These are phyloP conservation scores for Baorangia bicolor DNA, from an alignment of 768 basidiomycete genomes.

Conservation along the genomic window DNA sequence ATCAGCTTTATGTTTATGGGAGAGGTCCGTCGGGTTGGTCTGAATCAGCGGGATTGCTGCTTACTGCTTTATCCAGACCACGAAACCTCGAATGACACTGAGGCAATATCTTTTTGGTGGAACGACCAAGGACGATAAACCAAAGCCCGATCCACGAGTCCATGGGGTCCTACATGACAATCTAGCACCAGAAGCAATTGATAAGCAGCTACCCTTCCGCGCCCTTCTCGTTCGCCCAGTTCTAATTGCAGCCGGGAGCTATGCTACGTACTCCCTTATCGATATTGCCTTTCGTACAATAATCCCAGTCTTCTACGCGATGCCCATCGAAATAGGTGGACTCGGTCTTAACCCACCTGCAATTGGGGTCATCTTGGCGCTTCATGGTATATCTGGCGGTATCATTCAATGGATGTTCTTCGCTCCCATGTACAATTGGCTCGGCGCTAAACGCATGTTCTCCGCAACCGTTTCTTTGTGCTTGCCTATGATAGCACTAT, in stretches of 20 bases:
- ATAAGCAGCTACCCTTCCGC: constrained; percentile 43
- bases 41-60: background rate
- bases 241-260: constrained; percentile 56
- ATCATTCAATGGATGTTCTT: constrained; percentile 63
- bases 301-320: constrained; percentile 33
- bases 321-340: constrained; percentile 31
- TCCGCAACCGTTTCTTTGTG: constrained; percentile 46
- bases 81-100: constrained; percentile 10
- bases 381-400: constrained; percentile 33
- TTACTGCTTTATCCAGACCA: constrained; percentile 15
- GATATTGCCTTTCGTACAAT: constrained; percentile 61
- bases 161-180: background rate
- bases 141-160: background rate
- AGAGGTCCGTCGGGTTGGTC: constrained; percentile 39
- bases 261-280: constrained; percentile 57
- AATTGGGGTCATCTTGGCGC: constrained; percentile 31
- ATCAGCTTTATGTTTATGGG: constrained; percentile 51
- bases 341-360: constrained; percentile 25
- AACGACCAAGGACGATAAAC: background rate
- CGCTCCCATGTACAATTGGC: constrained; percentile 49
- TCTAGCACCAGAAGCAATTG: background rate
- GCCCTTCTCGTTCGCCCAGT: constrained; percentile 51
- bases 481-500: constrained; percentile 44
- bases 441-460: constrained; percentile 61
- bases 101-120: constrained; percentile 19